Base-by-base conservation (phyloP, 805 yeast species). In the Lipomyces anomalus region DNA sequence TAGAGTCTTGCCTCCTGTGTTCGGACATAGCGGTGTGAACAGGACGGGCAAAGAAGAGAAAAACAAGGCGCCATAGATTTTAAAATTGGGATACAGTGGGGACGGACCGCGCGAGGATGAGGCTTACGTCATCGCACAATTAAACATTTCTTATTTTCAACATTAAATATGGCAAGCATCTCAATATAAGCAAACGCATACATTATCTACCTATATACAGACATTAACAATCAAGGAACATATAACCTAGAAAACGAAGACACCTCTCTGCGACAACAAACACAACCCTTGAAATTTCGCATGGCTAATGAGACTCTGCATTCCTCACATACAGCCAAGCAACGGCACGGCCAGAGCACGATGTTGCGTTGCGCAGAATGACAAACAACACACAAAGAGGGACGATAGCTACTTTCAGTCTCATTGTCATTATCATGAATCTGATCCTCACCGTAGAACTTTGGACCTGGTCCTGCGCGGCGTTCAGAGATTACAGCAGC, bases 281-380 rank as follows among this genome's bases (percentile, higher is more conserved):
- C 90, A 64, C 97, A 89, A 0, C 81, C 82, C 46, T 75, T 76
- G 59, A 82, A 81, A 9, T 84, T 83, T 49, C 88, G 74, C 28
- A 80, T 67, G 5, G 85, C 86, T 42, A 89, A 69, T 16, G 83
- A 76, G 7, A 80, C 68, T 16, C 97, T 72, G 60, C 97, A 89
- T 22, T 76, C 73, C 53, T 88, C 95, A 63, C 97, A 89, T 4
- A 89, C 70, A 0, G 95, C 88, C 45, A 89, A 76, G 63, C 97
- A 89, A 56, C 79, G 76, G 61, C 97, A 89, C 0, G 97, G 97
- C 97, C 97, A 89, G 2, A 90, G 68, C 6, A 89, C 79, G 35
- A 89, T 76, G 46, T 82, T 84, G 53, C 96, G 71, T 4, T 79
- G 75, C 47, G 82, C 78, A 4, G 73, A 71, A 55, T 83, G 90